Conservation (phyloP, 2,329 filamentous ascomycete species). For the Fusarium nurragi region DNA sequence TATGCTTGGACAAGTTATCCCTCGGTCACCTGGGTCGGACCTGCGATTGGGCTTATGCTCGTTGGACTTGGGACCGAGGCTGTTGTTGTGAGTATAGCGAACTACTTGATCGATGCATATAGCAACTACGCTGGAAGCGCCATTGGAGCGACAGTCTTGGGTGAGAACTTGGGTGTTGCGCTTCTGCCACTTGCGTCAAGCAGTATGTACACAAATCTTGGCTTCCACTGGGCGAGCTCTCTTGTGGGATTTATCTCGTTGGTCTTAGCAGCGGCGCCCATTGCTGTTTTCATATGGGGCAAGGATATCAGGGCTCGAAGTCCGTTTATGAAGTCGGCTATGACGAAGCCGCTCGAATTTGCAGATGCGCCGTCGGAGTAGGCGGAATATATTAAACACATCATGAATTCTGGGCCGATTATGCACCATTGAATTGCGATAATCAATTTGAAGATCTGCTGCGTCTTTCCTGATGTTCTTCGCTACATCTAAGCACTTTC, state of each 20-base stretch:
- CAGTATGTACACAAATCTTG: slow-evolving; percentile 28
- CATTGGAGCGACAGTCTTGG: slow-evolving; percentile 16
- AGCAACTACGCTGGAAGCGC: slow-evolving; percentile 29
- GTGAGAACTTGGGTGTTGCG: slow-evolving; percentile 25
- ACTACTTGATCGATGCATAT: slow-evolving; percentile 29
- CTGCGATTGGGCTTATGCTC: slow-evolving; percentile 16
- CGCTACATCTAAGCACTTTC: too few relatives aligned
- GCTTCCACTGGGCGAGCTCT: slow-evolving; percentile 32
- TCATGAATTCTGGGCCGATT: accelerated
- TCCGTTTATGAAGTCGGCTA: slow-evolving; percentile 27
- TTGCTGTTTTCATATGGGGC: slow-evolving; percentile 22
- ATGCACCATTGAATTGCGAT: too few relatives aligned
- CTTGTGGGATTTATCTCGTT: slow-evolving; percentile 22
- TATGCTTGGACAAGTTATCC: slow-evolving; percentile 30
- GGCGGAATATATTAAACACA: accelerated
- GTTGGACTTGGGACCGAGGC: slow-evolving; percentile 22
- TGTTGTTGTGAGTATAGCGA: slow-evolving; percentile 27
- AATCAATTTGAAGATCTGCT: too few relatives aligned
- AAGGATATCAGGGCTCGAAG: slow-evolving; percentile 28
- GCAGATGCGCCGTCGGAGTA: neutral
- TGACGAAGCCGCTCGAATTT: slow-evolving; percentile 22
- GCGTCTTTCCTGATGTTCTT: too few relatives aligned
- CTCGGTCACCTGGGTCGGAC: slow-evolving; percentile 15
- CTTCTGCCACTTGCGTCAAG: slow-evolving; percentile 28
- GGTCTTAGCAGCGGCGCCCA: slow-evolving; percentile 16